A percentile compares a stretch with the other conserved stretches of the same genome.
Conservation (phyloP, 75 land plant species). For the Pinus tabuliformis region DNA sequence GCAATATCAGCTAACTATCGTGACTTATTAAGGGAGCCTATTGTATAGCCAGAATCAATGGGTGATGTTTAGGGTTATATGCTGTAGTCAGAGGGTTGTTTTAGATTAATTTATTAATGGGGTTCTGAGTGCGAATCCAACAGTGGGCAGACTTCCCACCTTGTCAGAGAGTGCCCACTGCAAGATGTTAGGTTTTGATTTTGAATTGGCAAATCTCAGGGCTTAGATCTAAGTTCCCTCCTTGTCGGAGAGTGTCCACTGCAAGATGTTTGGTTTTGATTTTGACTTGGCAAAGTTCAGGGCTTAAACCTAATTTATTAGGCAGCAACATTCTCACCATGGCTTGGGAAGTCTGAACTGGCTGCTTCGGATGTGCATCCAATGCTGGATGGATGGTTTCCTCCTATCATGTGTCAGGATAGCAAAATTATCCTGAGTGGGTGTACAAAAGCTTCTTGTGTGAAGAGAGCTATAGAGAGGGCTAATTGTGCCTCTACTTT, state of each 20-base stretch:
- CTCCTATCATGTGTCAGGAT: too few species aligned
- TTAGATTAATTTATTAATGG: neutral
- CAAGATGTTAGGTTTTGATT: too few species aligned
- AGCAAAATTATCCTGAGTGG: too few species aligned
- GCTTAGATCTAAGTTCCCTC: too few species aligned
- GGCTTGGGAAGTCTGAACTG: neutral
- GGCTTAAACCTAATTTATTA: neutral
- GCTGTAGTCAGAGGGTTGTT: neutral
- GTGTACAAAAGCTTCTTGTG: too few species aligned
- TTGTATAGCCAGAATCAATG: neutral
- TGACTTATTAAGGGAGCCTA: neutral
- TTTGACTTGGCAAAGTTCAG: neutral
- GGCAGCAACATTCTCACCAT: neutral
- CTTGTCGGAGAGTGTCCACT: neutral
- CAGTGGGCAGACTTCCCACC: neutral
- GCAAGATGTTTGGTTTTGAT: neutral
- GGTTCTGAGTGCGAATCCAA: neutral
- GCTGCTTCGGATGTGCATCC: neutral
- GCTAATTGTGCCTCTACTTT: neutral
- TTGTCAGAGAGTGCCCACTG: too few species aligned
- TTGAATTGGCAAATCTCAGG: too few species aligned
- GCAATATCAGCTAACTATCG: too few species aligned
- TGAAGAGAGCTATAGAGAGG: too few species aligned
- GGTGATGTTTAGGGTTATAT: neutral
- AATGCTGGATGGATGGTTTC: neutral